Conservation (phyloP, 2,329 filamentous ascomycete species). For the Podosphaera fusca region DNA sequence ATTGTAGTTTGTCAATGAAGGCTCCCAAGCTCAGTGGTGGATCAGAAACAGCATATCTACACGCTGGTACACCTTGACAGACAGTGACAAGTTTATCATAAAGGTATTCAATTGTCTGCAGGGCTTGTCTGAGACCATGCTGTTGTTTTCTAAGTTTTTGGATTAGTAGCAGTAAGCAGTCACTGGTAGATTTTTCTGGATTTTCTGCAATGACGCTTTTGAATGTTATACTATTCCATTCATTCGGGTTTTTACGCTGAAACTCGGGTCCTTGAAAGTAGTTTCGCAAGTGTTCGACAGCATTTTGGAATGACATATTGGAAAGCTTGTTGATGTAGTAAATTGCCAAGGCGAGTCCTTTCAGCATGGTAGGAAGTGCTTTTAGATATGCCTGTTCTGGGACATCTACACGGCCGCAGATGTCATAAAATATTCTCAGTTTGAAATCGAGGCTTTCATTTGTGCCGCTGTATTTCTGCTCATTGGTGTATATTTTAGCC, state of each 20-base stretch:
- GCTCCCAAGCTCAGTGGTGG: background rate
- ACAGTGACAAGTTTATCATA: conserved; percentile 1
- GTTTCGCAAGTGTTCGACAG: background rate
- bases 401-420: too few relatives aligned
- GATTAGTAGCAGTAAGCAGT: background rate
- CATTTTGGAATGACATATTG: background rate
- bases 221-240: conserved; percentile 1
- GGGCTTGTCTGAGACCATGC: background rate
- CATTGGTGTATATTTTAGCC: too few relatives aligned
- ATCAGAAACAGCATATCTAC: conserved; percentile 1
- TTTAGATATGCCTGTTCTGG: background rate
- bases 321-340: conserved; percentile 1
- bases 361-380: conserved; percentile 3
- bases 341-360: conserved; percentile 1
- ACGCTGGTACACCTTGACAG: conserved; percentile 1
- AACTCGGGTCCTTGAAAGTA: conserved; percentile 2
- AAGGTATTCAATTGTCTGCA: background rate
- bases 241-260: background rate
- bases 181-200: background rate
- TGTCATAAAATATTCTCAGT: too few relatives aligned
- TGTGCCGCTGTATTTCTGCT: too few relatives aligned
- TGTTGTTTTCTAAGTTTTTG: background rate
- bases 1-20: conserved; percentile 1
- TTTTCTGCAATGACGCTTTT: background rate
- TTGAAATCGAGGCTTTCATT: too few relatives aligned